These are phyloP conservation scores for Suhomyces guaymorum DNA, from an alignment of 1,139 yeast genomes.

Conservation along the genomic window DNA sequence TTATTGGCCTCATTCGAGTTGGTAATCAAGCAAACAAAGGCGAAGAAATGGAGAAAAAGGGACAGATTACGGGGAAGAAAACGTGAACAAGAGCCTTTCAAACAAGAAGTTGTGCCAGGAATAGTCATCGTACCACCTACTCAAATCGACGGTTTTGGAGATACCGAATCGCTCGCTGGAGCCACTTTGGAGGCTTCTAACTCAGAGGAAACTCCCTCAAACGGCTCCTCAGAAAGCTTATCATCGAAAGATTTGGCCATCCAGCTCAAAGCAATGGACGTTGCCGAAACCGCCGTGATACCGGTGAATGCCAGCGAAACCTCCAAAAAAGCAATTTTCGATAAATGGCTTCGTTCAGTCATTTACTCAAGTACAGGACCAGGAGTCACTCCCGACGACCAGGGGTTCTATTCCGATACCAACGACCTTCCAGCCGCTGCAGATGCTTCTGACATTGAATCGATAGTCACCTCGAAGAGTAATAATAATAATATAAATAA, in stretches of 20 bases:
- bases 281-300: constrained; percentile 15
- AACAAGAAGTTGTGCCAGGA: constrained; percentile 2
- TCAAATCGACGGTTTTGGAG: constrained; percentile 8
- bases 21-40: constrained; percentile 21
- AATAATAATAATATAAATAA: too few relatives aligned
- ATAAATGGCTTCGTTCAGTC: constrained; percentile 33
- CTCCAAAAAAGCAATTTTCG: constrained; percentile 20
- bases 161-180: not conserved
- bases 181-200: not conserved
- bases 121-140: constrained; percentile 26
- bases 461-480: constrained; percentile 15
- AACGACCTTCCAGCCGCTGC: constrained; percentile 20
- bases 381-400: constrained; percentile 35
- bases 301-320: constrained; percentile 11
- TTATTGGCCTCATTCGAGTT: constrained; percentile 53
- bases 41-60: constrained; percentile 12
- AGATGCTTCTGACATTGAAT: constrained; percentile 36
- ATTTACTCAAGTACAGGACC: constrained; percentile 34
- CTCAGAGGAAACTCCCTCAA: not conserved
- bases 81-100: not conserved
- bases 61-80: constrained; percentile 8
- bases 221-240: not conserved
- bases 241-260: constrained; percentile 7
- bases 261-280: constrained; percentile 16
- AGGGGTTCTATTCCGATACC: constrained; percentile 42